Evolutionary conservation across 139 green algal species (phyloP), one percentile per base, ranked within the genome.

Genomic region (Chlorella sp.): DNA sequence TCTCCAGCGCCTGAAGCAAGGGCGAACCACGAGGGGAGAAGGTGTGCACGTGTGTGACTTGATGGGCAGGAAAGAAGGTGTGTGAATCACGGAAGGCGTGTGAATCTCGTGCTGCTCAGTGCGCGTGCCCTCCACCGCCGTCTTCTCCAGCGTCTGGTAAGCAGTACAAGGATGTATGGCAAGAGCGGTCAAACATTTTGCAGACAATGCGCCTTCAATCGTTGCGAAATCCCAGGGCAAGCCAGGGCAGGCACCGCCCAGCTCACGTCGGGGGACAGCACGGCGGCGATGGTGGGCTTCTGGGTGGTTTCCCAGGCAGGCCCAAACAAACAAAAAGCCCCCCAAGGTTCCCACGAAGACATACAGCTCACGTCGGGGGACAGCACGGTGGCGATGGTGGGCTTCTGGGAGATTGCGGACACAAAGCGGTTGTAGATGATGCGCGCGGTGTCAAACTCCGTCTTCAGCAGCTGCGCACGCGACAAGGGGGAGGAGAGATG

Each of bases 341-440:
- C n/a, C n/a, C n/a, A n/a, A n/a, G n/a, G n/a, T n/a, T n/a, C n/a
- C n/a, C n/a, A n/a, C n/a, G n/a, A n/a, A n/a, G n/a, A n/a, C n/a
- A n/a, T n/a, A n/a, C n/a, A n/a, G n/a, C 78, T 88, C 54, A 93
- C 95, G 85, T 98, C 94, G 11, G 96, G 91, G 14, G 93, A 96
- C 24, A 99, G 92, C 19, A 99, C 87, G 9, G 97, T 99, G 30
- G 94, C 92, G 34, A 99, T 88, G 41, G 97, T 98, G 68, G 96
- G 97, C 89, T 96, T 98, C 93, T 98, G 98, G 20, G 91, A 88
- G 87, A 99, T 96, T 48, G 95, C 96, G 1, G 92, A 97, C 48
- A 92, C 80, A 90, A 99, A 99, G 82, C 93, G 90, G 92, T 99
- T 99, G 92, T 95, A 99, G 36, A 99, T 56, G 38, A 99, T 87